A percentile compares a stretch with the other conserved stretches of the same genome.
phyloP scores from a whole-genome alignment of 2,329 filamentous ascomycete genomes.

The Teratosphaeria pseudoeucalypti region DNA sequence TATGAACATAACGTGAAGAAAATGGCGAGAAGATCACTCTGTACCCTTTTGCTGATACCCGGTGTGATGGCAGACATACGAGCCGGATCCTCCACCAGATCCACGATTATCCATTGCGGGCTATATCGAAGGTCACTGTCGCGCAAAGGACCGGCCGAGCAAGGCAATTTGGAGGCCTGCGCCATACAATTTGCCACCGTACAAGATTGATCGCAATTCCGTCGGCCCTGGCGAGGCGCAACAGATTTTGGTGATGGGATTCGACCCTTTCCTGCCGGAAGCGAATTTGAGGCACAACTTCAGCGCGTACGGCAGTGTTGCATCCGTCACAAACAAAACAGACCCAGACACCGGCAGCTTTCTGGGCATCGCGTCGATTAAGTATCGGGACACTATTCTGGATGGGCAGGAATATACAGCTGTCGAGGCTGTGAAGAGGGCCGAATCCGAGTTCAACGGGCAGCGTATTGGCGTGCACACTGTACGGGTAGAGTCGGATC shows the following conservation, averaged over 20 bases:
- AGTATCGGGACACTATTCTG: constrained; percentile 64
- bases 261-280: constrained; percentile 79
- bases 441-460: constrained; percentile 65
- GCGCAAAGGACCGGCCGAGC: constrained; percentile 45
- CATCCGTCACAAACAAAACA: constrained; percentile 84
- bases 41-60: constrained; percentile 30
- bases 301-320: constrained; percentile 74
- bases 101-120: constrained; percentile 63
- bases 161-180: constrained; percentile 62
- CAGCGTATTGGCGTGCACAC: constrained; percentile 67
- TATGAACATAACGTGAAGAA: constrained; percentile 23
- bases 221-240: constrained; percentile 81
- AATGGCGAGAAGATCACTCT: constrained; percentile 25
- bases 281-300: constrained; percentile 61
- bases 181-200: constrained; percentile 72
- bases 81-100: constrained; percentile 62
- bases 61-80: constrained; percentile 46
- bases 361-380: constrained; percentile 83
- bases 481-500: constrained; percentile 78
- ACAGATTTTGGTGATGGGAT: constrained; percentile 89
- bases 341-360: constrained; percentile 92
- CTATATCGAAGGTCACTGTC: constrained; percentile 44
- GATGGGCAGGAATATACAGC: constrained; percentile 51
- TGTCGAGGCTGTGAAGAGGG: constrained; percentile 69
- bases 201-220: constrained; percentile 70